Evolutionary conservation across 306 rosid genomes (phyloP).

Genomic region (Inga laurina): DNA sequence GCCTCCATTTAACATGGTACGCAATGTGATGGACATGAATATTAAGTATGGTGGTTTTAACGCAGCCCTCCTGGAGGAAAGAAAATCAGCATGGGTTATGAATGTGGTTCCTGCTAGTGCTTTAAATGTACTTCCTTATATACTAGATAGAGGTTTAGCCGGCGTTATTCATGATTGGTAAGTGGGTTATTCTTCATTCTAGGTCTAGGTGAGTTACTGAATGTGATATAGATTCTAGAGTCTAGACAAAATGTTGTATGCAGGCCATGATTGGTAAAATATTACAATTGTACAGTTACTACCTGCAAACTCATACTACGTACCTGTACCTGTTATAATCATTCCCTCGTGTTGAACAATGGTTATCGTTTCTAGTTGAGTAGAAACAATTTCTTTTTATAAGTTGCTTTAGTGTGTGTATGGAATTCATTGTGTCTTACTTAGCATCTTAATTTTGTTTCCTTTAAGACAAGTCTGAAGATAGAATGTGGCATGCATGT

Average conservation of each 20-base stretch:
- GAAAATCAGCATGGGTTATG: conserved; percentile 96
- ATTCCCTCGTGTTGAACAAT: not conserved
- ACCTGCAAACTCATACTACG: not conserved
- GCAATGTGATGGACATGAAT: conserved; percentile 96
- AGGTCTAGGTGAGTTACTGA: conserved; percentile 10
- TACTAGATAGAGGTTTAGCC: conserved; percentile 84
- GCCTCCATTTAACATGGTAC: conserved; percentile 97
- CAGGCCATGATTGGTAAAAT: not conserved
- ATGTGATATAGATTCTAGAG: conserved; percentile 19
- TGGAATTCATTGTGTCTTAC: conserved; percentile 16
- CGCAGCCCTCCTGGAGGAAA: conserved; percentile 85
- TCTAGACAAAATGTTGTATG: conserved; percentile 13
- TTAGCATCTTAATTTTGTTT: conserved; percentile 17
- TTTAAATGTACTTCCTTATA: conserved; percentile 82
- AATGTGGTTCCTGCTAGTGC: conserved; percentile 83
- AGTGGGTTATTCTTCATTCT: conserved; percentile 37
- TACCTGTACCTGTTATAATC: not conserved
- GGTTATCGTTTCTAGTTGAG: conserved; percentile 10
- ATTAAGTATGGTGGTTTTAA: conserved; percentile 88
- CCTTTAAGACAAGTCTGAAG: conserved; percentile 22
- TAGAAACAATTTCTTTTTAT: conserved; percentile 15
- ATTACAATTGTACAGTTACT: not conserved
- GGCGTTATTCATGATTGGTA: conserved; percentile 97
- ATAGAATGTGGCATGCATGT: conserved; percentile 23
- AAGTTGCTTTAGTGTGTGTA: not conserved